A percentile compares a stretch with the other conserved stretches of the same genome.
phyloP scores from a whole-genome alignment of 1,284 basidiomycete genomes.

The Ustilago crameri region DNA sequence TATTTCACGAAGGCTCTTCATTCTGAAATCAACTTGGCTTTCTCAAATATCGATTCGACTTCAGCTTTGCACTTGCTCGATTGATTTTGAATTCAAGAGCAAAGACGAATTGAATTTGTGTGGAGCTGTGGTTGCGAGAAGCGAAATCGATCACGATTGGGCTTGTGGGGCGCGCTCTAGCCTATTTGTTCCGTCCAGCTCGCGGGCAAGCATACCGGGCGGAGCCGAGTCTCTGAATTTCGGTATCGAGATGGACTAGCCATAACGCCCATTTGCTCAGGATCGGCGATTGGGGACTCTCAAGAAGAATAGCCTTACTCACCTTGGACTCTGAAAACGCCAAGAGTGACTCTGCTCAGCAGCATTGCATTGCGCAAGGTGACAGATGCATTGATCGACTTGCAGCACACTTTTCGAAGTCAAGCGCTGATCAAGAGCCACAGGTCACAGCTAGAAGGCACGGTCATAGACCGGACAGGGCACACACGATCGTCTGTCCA shows the following conservation, averaged over 20 bases:
- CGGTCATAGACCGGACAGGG: no score
- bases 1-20: no score
- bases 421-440: neutral
- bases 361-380: no score
- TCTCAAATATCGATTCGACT: no score
- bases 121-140: neutral
- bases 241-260: neutral
- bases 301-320: no score
- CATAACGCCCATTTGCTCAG: neutral
- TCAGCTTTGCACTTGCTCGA: no score
- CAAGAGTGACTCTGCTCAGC: constrained; percentile 11
- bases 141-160: constrained; percentile 39
- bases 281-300: constrained; percentile 12
- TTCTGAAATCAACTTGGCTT: no score
- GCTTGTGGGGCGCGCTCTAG: constrained; percentile 2
- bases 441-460: neutral
- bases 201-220: neutral
- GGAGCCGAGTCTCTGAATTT: constrained; percentile 22
- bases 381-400: no score
- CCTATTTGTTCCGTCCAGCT: constrained; percentile 38
- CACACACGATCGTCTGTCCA: no score
- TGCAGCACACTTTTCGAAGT: no score
- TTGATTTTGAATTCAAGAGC: no score
- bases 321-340: constrained; percentile 20
- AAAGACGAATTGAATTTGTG: no score